Percentiles rank a stretch among this genome's conserved stretches.
phyloP scores from a whole-genome alignment of 2,329 filamentous ascomycete species.

The Penicillium fuscoglaucum region DNA sequence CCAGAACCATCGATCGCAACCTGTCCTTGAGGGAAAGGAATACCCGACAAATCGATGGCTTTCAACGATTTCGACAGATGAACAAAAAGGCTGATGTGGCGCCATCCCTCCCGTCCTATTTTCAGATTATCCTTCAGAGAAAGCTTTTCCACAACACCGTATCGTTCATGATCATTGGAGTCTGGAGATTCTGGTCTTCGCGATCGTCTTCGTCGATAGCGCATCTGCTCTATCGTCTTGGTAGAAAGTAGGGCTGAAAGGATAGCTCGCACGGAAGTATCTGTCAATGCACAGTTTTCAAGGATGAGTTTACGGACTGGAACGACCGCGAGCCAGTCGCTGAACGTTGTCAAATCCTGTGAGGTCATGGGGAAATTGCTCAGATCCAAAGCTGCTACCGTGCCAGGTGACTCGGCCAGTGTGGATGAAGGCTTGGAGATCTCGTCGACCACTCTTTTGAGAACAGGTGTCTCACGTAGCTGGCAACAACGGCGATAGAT shows the following conservation, averaged over 20 bases:
- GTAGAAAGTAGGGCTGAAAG: slow-evolving; percentile 82
- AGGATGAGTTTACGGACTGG: slow-evolving; percentile 83
- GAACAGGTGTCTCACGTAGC: slow-evolving; percentile 83
- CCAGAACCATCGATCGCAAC: slow-evolving; percentile 28
- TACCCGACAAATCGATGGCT: slow-evolving; percentile 80
- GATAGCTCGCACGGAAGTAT: slow-evolving; percentile 83
- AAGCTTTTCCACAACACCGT: slow-evolving; percentile 79
- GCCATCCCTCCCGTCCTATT: slow-evolving; percentile 85
- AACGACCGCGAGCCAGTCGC: slow-evolving; percentile 91
- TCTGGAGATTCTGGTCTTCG: slow-evolving; percentile 39
- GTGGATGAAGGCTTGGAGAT: slow-evolving; percentile 70
- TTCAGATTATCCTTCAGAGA: slow-evolving; percentile 86
- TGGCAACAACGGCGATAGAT: slow-evolving; percentile 96
- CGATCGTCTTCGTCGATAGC: slow-evolving; percentile 47
- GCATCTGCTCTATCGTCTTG: slow-evolving; percentile 63
- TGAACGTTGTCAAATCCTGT: slow-evolving; percentile 79
- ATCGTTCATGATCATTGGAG: slow-evolving; percentile 34
- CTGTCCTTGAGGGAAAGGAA: slow-evolving; percentile 66
- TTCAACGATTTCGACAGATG: slow-evolving; percentile 87
- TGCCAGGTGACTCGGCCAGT: slow-evolving; percentile 64
- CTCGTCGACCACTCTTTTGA: slow-evolving; percentile 90
- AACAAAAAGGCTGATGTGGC: slow-evolving; percentile 82
- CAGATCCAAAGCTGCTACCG: slow-evolving; percentile 78
- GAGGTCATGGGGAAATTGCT: slow-evolving; percentile 81
- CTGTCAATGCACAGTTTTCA: slow-evolving; percentile 82